Evolutionary conservation across 305 asterid species (phyloP).

Genomic region (Fraxinus sp.): DNA sequence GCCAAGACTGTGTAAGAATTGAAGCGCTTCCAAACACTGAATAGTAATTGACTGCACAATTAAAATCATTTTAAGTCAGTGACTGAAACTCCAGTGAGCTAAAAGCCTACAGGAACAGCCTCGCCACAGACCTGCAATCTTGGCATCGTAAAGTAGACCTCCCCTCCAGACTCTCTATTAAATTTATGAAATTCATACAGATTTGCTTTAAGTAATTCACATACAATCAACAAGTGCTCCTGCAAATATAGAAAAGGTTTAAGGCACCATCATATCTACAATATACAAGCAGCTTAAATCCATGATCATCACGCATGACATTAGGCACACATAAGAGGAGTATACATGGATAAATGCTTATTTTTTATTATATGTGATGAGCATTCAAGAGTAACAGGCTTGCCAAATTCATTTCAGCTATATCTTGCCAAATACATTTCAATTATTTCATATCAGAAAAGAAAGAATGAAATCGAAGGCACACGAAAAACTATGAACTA

Average conservation of each 20-base stretch:
- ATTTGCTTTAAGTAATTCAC: constrained; percentile 95
- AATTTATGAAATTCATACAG: constrained; percentile 93
- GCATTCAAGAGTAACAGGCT: not conserved
- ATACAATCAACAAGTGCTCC: constrained; percentile 95
- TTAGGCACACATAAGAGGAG: not conserved
- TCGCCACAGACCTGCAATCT: constrained; percentile 76
- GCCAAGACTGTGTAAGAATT: constrained; percentile 87
- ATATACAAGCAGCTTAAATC: not conserved
- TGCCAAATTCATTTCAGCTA: not conserved
- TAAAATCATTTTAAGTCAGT: constrained; percentile 24
- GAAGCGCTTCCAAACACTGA: constrained; percentile 97
- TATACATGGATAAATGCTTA: not conserved
- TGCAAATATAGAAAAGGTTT: constrained; percentile 38
- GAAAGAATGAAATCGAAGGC: too few relatives aligned
- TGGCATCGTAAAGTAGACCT: constrained; percentile 99
- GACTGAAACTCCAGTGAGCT: not conserved
- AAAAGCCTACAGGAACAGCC: constrained; percentile 16
- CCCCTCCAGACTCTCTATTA: constrained; percentile 98
- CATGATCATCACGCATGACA: not conserved
- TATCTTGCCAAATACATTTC: too few relatives aligned
- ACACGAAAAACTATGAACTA: too few relatives aligned
- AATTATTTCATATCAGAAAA: too few relatives aligned
- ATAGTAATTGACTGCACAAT: constrained; percentile 82
- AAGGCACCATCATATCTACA: not conserved
- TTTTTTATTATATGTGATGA: not conserved